These are phyloP conservation scores for Ophiocordyceps sinensis DNA, from an alignment of 2,329 filamentous ascomycete species.

Conservation along the genomic window DNA sequence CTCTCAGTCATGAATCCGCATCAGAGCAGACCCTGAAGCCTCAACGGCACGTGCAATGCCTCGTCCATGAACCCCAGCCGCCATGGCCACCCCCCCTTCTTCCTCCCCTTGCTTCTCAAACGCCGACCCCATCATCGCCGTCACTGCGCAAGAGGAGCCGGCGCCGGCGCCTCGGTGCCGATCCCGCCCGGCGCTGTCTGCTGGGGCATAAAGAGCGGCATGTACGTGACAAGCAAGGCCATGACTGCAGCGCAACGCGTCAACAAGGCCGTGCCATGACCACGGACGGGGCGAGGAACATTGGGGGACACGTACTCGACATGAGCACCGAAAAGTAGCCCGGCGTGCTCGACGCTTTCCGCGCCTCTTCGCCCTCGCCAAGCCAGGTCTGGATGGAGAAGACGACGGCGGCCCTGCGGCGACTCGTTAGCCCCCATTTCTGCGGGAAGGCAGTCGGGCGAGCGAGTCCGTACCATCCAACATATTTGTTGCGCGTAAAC, in stretches of 20 bases:
- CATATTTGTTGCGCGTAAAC: constrained; percentile 78
- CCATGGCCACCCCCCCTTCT: neutral
- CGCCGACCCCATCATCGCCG: neutral
- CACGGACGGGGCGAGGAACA: neutral
- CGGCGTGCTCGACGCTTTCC: constrained; percentile 53
- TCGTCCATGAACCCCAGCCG: too few species aligned
- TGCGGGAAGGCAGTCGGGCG: too few species aligned
- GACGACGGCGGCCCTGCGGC: constrained; percentile 51
- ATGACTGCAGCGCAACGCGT: constrained; percentile 32
- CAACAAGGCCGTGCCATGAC: neutral
- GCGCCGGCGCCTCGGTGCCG: constrained; percentile 16
- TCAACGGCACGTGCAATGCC: too few species aligned
- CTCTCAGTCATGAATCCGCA: too few species aligned
- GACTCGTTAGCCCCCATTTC: neutral
- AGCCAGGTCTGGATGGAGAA: constrained; percentile 67
- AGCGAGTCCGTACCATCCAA: constrained; percentile 42
- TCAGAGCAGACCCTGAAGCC: too few species aligned
- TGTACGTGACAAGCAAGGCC: constrained; percentile 39
- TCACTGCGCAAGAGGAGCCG: constrained; percentile 4
- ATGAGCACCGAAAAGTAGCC: constrained; percentile 60
- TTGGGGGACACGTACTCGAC: constrained; percentile 47
- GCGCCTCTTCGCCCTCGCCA: constrained; percentile 54
- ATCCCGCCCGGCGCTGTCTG: constrained; percentile 12
- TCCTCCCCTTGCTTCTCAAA: neutral
- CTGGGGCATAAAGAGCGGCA: constrained; percentile 35